Evolutionary conservation across 108 stramenopile species (phyloP).

Genomic region (Cyclostephanos tholiformis): DNA sequence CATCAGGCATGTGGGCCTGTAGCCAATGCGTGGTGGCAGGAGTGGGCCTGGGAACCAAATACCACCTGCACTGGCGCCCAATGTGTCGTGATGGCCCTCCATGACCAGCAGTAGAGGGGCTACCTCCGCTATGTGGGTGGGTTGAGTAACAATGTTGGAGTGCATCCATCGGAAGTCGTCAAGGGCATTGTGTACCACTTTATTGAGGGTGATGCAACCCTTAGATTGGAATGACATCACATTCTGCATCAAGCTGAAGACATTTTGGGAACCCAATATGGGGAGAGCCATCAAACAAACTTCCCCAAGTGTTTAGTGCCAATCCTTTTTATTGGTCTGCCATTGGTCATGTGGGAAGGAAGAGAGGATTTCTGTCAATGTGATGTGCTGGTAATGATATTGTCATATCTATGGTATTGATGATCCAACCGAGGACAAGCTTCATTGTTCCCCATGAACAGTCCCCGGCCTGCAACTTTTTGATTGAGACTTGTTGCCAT

Average conservation of each 20-base stretch:
- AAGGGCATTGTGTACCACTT: slow-evolving; percentile 28
- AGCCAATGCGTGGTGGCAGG: slow-evolving; percentile 1
- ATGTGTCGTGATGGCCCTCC: slow-evolving; percentile 47
- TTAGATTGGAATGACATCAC: neutral
- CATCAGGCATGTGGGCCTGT: slow-evolving; percentile 9
- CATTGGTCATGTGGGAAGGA: neutral
- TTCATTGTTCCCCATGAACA: too few species aligned
- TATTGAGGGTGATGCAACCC: slow-evolving; percentile 11
- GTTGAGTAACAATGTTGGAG: slow-evolving; percentile 8
- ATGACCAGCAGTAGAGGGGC: slow-evolving; percentile 31
- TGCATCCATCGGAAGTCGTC: slow-evolving; percentile 47
- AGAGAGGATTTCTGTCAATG: slow-evolving; percentile 8
- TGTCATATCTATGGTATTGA: slow-evolving; percentile 40
- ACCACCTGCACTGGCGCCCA: slow-evolving; percentile 43
- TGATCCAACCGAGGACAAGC: too few species aligned
- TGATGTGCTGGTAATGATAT: slow-evolving; percentile 20
- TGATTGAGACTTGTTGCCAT: slow-evolving; percentile 18
- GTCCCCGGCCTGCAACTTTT: too few species aligned
- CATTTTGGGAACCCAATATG: slow-evolving; percentile 13
- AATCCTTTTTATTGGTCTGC: neutral
- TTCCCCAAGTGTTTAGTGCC: slow-evolving; percentile 11
- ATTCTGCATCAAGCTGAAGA: slow-evolving; percentile 24
- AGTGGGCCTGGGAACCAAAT: slow-evolving; percentile 39
- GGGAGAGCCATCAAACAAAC: slow-evolving; percentile 18
- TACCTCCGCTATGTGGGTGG: slow-evolving; percentile 48